phyloP scores from a whole-genome alignment of 2,329 filamentous ascomycete species.

The Colletotrichum cuscutae region DNA sequence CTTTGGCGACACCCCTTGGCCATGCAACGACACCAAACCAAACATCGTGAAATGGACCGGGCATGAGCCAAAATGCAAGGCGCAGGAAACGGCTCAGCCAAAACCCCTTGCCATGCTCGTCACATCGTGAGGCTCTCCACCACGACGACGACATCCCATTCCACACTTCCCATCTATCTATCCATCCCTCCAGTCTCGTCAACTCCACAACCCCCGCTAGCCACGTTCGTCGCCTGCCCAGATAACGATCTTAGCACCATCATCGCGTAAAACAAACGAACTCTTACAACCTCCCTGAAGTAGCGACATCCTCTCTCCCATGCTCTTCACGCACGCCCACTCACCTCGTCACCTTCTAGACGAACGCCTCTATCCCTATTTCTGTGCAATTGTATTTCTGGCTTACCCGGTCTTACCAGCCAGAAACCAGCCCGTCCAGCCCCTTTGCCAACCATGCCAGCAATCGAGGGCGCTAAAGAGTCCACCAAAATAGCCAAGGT shows the following conservation, averaged over 20 bases:
- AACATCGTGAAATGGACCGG: background rate
- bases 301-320: background rate
- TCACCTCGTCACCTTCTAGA: background rate
- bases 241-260: background rate
- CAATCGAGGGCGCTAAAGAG: background rate
- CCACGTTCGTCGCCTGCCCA: background rate
- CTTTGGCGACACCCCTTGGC: background rate
- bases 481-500: background rate
- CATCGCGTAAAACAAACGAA: background rate
- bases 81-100: background rate
- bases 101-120: background rate
- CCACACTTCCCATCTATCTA: background rate
- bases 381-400: background rate
- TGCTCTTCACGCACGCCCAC: background rate
- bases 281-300: background rate
- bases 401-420: background rate
- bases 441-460: background rate
- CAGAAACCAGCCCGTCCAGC: background rate
- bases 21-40: background rate
- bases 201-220: background rate
- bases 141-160: background rate
- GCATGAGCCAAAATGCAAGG: background rate
- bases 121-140: conserved; percentile 16
- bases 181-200: background rate
- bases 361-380: background rate